These are phyloP conservation scores for Sordariomycetes sp. DNA, from an alignment of 2,329 filamentous ascomycete genomes.

Conservation along the genomic window DNA sequence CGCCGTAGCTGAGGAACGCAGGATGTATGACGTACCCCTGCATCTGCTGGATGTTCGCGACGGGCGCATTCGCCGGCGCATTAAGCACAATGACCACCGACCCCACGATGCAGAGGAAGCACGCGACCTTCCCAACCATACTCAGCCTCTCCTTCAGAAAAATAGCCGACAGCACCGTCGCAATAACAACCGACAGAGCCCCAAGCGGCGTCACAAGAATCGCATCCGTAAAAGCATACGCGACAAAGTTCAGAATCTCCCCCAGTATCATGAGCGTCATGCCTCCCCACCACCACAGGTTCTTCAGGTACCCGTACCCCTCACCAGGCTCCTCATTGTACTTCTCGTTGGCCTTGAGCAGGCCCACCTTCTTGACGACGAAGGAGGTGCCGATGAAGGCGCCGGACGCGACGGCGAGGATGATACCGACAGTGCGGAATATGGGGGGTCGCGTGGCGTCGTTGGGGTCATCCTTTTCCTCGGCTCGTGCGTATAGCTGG, in stretches of 20 bases:
- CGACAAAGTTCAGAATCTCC: constrained; percentile 94
- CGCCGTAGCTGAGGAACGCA: constrained; percentile 74
- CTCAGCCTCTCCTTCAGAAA: constrained; percentile 93
- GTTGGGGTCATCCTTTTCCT: constrained; percentile 13
- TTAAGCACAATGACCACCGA: constrained; percentile 92
- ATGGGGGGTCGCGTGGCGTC: constrained; percentile 26
- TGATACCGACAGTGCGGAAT: constrained; percentile 81
- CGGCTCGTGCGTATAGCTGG: not conserved
- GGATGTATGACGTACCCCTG: constrained; percentile 74
- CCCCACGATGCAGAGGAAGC: constrained; percentile 88
- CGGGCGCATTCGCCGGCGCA: constrained; percentile 74
- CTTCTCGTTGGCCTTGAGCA: constrained; percentile 87
- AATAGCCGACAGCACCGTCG: constrained; percentile 80
- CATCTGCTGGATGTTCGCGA: constrained; percentile 84
- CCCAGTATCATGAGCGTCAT: constrained; percentile 97
- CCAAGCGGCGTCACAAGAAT: constrained; percentile 90
- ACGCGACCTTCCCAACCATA: constrained; percentile 91
- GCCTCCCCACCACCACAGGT: constrained; percentile 85
- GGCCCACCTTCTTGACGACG: constrained; percentile 84
- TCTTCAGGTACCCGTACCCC: constrained; percentile 95
- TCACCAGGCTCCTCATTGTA: constrained; percentile 94
- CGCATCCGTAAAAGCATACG: constrained; percentile 92
- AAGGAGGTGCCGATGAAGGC: constrained; percentile 91
- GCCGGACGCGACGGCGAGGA: constrained; percentile 74
- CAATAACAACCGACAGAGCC: constrained; percentile 83